Conservation (phyloP, 2,329 filamentous ascomycete species). For the Ophiostoma angusticollis region DNA sequence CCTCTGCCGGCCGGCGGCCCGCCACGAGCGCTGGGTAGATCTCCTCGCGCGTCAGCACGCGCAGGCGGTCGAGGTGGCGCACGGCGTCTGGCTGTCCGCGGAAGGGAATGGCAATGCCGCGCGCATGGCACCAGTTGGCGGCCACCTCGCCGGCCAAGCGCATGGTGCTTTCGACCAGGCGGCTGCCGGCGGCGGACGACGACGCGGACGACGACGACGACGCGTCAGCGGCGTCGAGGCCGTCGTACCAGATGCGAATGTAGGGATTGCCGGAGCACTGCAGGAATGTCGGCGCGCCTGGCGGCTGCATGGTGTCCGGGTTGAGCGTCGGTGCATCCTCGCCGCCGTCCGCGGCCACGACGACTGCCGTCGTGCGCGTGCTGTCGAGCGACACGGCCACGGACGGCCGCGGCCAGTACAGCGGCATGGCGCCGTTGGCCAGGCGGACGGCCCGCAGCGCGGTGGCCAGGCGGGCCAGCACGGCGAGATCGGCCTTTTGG, state of each 20-base stretch:
- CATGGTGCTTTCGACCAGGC: constrained; percentile 41
- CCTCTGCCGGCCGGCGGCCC: constrained; percentile 20
- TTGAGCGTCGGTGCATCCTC: background rate
- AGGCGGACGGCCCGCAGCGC: constrained; percentile 31
- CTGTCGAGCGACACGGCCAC: constrained; percentile 31
- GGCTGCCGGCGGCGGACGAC: constrained; percentile 15
- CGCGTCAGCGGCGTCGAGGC: constrained; percentile 2
- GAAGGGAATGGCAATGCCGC: constrained; percentile 47
- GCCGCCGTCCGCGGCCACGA: background rate
- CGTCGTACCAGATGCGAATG: constrained; percentile 30
- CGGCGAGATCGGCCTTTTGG: constrained; percentile 33
- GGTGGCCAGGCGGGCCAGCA: constrained; percentile 34
- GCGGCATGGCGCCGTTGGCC: constrained; percentile 35
- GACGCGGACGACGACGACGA: background rate
- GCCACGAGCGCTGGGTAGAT: constrained; percentile 27
- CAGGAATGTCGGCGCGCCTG: constrained; percentile 14
- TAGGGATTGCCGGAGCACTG: constrained; percentile 34
- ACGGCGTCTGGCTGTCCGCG: constrained; percentile 33
- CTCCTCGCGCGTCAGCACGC: constrained; percentile 25
- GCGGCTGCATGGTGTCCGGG: background rate
- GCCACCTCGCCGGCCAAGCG: constrained; percentile 48
- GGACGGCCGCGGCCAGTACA: constrained; percentile 30
- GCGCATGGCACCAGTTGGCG: constrained; percentile 45
- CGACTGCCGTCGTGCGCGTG: constrained; percentile 11
- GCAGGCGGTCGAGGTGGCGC: constrained; percentile 25